Conservation (phyloP, 352 stramenopile genomes). For the Phytophthora megakarya region DNA sequence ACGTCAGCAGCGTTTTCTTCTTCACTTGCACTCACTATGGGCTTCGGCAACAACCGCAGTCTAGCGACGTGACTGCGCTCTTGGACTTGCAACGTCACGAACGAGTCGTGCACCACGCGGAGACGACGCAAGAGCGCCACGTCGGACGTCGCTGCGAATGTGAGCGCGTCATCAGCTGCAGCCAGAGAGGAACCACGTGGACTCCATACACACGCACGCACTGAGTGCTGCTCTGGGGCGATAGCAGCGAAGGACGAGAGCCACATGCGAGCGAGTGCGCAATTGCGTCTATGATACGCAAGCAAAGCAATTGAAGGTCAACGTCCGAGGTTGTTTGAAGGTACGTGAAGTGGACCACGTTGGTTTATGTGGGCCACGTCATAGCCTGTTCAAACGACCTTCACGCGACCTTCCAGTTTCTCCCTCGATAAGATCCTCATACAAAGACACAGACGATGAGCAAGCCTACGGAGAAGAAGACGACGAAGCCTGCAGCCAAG, state of each 20-base stretch:
- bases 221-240: conserved; percentile 4
- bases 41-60: conserved; percentile 31
- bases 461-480: conserved; percentile 45
- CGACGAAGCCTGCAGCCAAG: conserved; percentile 25
- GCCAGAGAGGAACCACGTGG: background rate
- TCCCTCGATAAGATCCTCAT: conserved; percentile 14
- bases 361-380: conserved; percentile 5
- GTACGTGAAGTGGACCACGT: conserved; percentile 7
- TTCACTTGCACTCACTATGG: conserved; percentile 11
- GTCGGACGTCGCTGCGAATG: conserved; percentile 44
- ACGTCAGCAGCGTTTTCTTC: conserved; percentile 24
- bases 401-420: too few species aligned
- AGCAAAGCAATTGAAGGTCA: conserved; percentile 29
- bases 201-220: conserved; percentile 47
- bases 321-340: background rate
- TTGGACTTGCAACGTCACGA: conserved; percentile 41
- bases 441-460: conserved; percentile 34
- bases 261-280: conserved; percentile 44
- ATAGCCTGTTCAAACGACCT: too few species aligned
- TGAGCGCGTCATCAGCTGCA: conserved; percentile 32
- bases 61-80: conserved; percentile 39
- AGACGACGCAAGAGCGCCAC: conserved; percentile 48
- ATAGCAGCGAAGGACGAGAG: conserved; percentile 56
- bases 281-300: conserved; percentile 39
- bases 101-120: conserved; percentile 55